A percentile compares a stretch with the other conserved stretches of the same genome.
Conservation (phyloP, 148 eudicot genomes). For the Fagopyrum esculentum region DNA sequence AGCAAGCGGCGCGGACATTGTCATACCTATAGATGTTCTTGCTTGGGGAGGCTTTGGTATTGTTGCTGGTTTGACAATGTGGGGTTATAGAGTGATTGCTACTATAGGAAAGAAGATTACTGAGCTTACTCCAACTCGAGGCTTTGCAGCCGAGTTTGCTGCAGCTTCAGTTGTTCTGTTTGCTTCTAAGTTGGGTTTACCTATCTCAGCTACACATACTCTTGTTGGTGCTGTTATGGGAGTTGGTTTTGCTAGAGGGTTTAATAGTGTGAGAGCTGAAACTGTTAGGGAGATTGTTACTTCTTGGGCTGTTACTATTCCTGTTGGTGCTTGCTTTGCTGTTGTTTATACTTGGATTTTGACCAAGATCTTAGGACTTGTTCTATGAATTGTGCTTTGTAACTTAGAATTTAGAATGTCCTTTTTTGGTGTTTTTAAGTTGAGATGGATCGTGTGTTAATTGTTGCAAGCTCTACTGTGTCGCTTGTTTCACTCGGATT, state of each 20-base stretch:
- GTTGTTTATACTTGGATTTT: conserved; percentile 73
- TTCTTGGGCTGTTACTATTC: conserved; percentile 83
- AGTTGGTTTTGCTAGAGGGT: conserved; percentile 90
- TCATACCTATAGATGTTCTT: conserved; percentile 67
- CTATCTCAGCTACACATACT: conserved; percentile 91
- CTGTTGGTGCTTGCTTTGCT: conserved; percentile 69
- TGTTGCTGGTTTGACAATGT: conserved; percentile 87
- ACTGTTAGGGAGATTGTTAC: conserved; percentile 71
- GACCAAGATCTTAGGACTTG: conserved; percentile 49
- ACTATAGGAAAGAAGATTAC: conserved; percentile 95
- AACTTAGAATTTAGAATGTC: neutral
- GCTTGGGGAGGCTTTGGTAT: conserved; percentile 99
- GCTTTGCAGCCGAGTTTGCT: conserved; percentile 96
- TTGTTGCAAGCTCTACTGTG: too few species aligned
- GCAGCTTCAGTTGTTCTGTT: conserved; percentile 90
- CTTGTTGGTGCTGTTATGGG: conserved; percentile 99
- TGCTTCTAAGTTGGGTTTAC: conserved; percentile 85
- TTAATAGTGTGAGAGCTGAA: conserved; percentile 80
- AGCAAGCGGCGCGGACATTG: conserved; percentile 47
- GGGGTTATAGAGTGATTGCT: conserved; percentile 96
- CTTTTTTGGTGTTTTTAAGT: too few species aligned
- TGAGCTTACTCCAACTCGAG: conserved; percentile 83
- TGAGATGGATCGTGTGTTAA: too few species aligned
- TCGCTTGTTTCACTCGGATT: too few species aligned
- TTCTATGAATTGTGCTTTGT: conserved; percentile 25